Evolutionary conservation across 2,329 filamentous ascomycete genomes (phyloP).

Genomic region (Herpotrichia juniperi): DNA sequence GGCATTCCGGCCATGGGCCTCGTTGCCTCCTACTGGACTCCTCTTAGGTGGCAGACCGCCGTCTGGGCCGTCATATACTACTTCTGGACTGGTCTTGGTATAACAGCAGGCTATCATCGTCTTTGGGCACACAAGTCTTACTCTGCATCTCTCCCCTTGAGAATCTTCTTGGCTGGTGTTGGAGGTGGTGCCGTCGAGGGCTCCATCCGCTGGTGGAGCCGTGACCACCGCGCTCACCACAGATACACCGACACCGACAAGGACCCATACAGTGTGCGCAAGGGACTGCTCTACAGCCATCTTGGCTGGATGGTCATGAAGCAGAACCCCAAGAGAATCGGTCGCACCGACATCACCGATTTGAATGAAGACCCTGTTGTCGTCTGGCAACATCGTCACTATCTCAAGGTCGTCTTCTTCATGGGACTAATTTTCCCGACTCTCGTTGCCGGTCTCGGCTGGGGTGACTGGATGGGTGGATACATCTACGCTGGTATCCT

Average conservation of each 20-base stretch:
- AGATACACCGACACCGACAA: conserved; percentile 60
- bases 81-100: conserved; percentile 79
- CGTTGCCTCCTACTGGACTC: conserved; percentile 79
- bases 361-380: conserved; percentile 59
- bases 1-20: conserved; percentile 77
- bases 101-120: conserved; percentile 67
- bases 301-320: conserved; percentile 62
- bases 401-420: conserved; percentile 54
- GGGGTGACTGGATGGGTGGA: conserved; percentile 57
- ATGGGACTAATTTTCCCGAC: conserved; percentile 57
- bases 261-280: conserved; percentile 60
- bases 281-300: conserved; percentile 59
- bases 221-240: conserved; percentile 58
- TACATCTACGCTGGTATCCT: conserved; percentile 60
- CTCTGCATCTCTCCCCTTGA: conserved; percentile 51
- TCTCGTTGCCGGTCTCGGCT: conserved; percentile 55
- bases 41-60: conserved; percentile 73
- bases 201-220: conserved; percentile 58
- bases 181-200: conserved; percentile 58
- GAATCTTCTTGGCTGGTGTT: conserved; percentile 56
- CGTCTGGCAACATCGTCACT: conserved; percentile 58
- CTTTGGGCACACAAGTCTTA: conserved; percentile 69
- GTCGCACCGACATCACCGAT: conserved; percentile 58
- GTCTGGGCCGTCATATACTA: conserved; percentile 80
- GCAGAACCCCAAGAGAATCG: conserved; percentile 60